A percentile compares a stretch with the other conserved stretches of the same genome.
Conservation (phyloP, 2,329 filamentous ascomycete genomes). For the Zopfia rhizophila region DNA sequence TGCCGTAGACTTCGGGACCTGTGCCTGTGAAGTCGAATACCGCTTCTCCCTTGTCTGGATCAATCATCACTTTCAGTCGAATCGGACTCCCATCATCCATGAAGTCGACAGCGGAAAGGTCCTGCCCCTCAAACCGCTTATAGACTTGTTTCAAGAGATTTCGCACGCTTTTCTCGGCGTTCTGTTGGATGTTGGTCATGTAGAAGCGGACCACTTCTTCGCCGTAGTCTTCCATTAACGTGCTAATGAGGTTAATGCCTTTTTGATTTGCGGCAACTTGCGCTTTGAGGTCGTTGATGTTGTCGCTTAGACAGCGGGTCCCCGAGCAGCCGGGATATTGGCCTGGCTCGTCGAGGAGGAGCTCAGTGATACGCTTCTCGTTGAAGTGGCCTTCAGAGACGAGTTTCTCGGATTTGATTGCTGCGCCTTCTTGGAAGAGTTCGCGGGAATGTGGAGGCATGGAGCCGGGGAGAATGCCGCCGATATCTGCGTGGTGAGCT, state of each 20-base stretch:
- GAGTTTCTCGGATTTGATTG: constrained; percentile 70
- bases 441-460: constrained; percentile 81
- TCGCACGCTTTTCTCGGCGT: constrained; percentile 80
- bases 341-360: constrained; percentile 78
- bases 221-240: constrained; percentile 80
- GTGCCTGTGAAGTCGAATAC: constrained; percentile 83
- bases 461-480: constrained; percentile 81
- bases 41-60: constrained; percentile 77
- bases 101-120: constrained; percentile 80
- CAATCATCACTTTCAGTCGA: constrained; percentile 77
- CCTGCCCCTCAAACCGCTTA: constrained; percentile 73
- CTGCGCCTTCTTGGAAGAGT: constrained; percentile 66
- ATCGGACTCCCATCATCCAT: constrained; percentile 91
- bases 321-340: constrained; percentile 80
- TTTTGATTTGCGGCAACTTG: constrained; percentile 89
- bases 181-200: constrained; percentile 84
- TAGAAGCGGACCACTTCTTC: constrained; percentile 83
- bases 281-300: constrained; percentile 86
- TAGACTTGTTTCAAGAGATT: constrained; percentile 78
- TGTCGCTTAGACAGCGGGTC: constrained; percentile 82
- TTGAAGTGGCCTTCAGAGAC: constrained; percentile 82
- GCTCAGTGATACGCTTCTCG: constrained; percentile 76
- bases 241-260: constrained; percentile 80
- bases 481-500: constrained; percentile 86
- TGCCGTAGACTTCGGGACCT: constrained; percentile 80